These are phyloP conservation scores for Venturia effusa DNA, from an alignment of 2,329 filamentous ascomycete genomes.

Conservation along the genomic window DNA sequence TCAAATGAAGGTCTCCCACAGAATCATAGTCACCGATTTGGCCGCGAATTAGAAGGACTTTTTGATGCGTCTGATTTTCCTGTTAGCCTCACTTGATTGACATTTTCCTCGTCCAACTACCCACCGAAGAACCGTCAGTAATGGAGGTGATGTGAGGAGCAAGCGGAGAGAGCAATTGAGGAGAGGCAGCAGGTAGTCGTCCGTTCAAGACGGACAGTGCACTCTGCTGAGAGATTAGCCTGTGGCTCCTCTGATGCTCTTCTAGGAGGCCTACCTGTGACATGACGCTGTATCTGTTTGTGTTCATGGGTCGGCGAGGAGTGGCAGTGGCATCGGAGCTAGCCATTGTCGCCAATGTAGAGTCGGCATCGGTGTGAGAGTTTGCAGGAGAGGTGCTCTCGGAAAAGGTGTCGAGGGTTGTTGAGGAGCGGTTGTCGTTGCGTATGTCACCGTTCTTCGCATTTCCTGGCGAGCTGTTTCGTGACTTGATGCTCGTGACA, in stretches of 20 bases:
- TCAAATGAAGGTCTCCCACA: constrained; percentile 9
- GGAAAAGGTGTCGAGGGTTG: constrained; percentile 8
- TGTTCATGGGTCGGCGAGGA: constrained; percentile 4
- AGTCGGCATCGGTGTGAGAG: neutral
- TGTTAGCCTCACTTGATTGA: constrained; percentile 14
- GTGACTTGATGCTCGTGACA: constrained; percentile 5
- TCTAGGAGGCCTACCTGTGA: neutral
- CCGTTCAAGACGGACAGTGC: neutral
- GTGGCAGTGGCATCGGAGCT: constrained; percentile 1
- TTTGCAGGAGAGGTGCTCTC: constrained; percentile 9
- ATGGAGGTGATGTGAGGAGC: constrained; percentile 72
- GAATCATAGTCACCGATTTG: constrained; percentile 63
- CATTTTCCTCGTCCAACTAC: constrained; percentile 18
- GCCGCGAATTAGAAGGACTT: constrained; percentile 71
- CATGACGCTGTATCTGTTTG: constrained; percentile 10
- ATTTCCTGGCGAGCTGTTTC: neutral
- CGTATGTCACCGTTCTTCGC: neutral
- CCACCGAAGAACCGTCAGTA: constrained; percentile 73
- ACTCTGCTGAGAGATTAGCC: neutral
- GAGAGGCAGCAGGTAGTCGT: neutral
- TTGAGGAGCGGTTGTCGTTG: constrained; percentile 7
- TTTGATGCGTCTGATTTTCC: constrained; percentile 68
- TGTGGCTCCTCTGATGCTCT: neutral
- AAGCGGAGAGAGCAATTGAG: constrained; percentile 49
- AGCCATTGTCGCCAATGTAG: neutral